Base-by-base conservation (phyloP, 164 flowering plant species). In the Magnolia kwangsiensis region DNA sequence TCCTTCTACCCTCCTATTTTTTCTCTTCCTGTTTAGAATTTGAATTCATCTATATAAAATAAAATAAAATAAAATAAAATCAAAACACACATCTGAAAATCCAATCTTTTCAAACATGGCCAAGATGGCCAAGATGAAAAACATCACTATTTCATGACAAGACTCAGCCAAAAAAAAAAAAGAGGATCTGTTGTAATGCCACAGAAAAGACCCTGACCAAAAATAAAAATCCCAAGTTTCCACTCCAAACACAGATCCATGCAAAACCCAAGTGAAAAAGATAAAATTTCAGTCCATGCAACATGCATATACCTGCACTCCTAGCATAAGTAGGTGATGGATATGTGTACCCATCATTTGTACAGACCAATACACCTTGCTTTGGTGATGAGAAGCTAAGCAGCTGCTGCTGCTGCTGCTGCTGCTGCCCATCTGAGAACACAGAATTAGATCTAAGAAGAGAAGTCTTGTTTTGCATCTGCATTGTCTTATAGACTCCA, bases 331-430 rank as follows among this genome's bases (percentile, higher is more conserved):
- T 70, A 77, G 81, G 68, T 7, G 83, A 58, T 8, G 86, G 45
- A 29, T 78, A 82, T 71, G 77, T 81, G 77, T 80, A 82, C 4
- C 75, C 69, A 61, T 79, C 80, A 68, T 29, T 58, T 23, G 24
- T 76, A 13, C 78, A 67, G 49, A 70, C 51, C 8, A 74, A 37
- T 78, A 81, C 72, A 29, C 87, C 89, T 69, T 88, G 72, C 75
- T 85, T 87, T 63, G 92, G 90, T 20, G 90, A 82, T 66, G 95
- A 86, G 85, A 91, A 91, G 83, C 91, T 85, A 37, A 91, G 86
- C 91, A 89, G 86, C 45, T 77, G 83, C 20, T 89, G 91, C 71
- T 68, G 71, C 71, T 68, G 86, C 45, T 77, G 83, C 20, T 89
- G 91, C 71, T 68, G 71, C 71, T 68, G 71, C 51, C 78, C 87